These are phyloP conservation scores for Scedosporium dehoogii DNA, from an alignment of 2,329 filamentous ascomycete species.

Conservation along the genomic window DNA sequence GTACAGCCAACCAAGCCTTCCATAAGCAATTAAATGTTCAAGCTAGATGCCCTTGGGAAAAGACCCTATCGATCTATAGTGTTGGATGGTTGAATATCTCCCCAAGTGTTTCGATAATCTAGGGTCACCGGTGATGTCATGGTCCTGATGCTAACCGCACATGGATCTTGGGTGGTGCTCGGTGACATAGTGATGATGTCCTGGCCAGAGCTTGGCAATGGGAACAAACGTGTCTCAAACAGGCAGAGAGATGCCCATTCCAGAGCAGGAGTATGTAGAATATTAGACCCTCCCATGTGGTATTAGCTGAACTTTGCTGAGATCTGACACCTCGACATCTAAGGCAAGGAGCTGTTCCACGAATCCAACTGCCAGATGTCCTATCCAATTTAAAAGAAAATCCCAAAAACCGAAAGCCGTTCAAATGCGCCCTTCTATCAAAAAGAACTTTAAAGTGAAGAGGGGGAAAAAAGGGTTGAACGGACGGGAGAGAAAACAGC, in stretches of 20 bases:
- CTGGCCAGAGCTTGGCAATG: background rate
- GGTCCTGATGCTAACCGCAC: background rate
- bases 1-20: background rate
- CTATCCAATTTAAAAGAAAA: too few species aligned
- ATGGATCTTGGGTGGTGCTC: background rate
- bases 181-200: background rate
- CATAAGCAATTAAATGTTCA: background rate
- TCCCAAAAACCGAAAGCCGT: too few species aligned
- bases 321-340: too few species aligned
- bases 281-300: too few species aligned
- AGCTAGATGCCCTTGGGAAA: background rate
- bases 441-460: background rate
- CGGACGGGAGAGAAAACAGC: background rate
- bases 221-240: background rate
- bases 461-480: background rate
- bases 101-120: conserved; percentile 22
- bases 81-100: conserved; percentile 19
- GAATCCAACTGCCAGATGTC: too few species aligned
- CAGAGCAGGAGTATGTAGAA: too few species aligned
- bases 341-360: too few species aligned
- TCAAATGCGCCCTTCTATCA: too few species aligned
- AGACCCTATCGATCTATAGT: background rate
- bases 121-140: conserved; percentile 3
- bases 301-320: too few species aligned
- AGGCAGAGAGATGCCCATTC: too few species aligned